phyloP scores from a whole-genome alignment of 2,329 filamentous ascomycete species.

The Calonectria pseudoreteaudii region DNA sequence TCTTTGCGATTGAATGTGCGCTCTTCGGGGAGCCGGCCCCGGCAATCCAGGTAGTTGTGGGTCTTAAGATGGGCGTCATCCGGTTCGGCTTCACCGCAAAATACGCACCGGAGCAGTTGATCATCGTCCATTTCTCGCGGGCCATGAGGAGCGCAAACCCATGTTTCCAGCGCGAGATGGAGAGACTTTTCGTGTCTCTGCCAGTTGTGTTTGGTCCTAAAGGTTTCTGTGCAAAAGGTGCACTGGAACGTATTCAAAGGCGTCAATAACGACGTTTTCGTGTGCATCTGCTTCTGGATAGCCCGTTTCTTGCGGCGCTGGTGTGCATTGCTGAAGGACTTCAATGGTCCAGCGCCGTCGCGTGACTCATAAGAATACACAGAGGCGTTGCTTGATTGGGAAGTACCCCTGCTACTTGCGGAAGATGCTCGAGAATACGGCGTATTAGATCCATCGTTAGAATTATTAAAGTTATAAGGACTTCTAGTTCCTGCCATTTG shows the following conservation, averaged over 20 bases:
- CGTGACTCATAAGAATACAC: constrained; percentile 24
- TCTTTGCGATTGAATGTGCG: constrained; percentile 56
- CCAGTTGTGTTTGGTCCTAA: constrained; percentile 57
- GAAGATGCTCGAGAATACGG: constrained; percentile 30
- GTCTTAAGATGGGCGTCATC: constrained; percentile 44
- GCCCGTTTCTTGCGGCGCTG: constrained; percentile 10
- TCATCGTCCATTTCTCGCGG: constrained; percentile 48
- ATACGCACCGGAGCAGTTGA: constrained; percentile 54
- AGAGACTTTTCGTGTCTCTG: constrained; percentile 61
- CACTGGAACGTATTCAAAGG: constrained; percentile 47
- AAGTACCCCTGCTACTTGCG: constrained; percentile 34
- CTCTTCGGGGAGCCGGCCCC: constrained; percentile 57
- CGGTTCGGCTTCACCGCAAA: constrained; percentile 47
- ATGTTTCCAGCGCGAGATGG: constrained; percentile 57
- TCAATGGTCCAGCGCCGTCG: not conserved
- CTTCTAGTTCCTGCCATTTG: not conserved
- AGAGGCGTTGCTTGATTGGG: constrained; percentile 26
- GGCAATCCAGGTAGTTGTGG: constrained; percentile 56
- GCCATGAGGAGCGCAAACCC: constrained; percentile 53
- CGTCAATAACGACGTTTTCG: not conserved
- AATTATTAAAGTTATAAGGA: not conserved
- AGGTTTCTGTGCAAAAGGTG: constrained; percentile 57
- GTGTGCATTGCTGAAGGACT: not conserved
- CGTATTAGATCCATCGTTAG: not conserved
- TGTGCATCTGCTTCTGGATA: constrained; percentile 5